Evolutionary conservation across 257 asterid species (phyloP).

Genomic region (Orobanche coerulescens): DNA sequence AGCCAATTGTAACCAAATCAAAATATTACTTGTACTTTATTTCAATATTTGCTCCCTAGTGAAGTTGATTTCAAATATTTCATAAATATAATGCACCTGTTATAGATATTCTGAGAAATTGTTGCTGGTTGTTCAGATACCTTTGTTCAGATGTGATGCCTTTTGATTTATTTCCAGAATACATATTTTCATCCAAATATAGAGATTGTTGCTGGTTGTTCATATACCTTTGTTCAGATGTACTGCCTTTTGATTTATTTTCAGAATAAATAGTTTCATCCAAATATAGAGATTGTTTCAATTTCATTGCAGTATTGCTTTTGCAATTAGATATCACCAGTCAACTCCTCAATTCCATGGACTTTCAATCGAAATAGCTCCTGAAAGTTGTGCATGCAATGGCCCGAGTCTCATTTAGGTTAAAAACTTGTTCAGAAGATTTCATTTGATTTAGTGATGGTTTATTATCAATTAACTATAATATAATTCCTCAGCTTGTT

Average conservation of each 20-base stretch:
- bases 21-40: not conserved
- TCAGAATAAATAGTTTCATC: not conserved
- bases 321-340: not conserved
- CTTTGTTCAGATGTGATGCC: not conserved
- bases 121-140: not conserved
- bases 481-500: too few species aligned
- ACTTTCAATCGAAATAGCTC: conserved; percentile 1
- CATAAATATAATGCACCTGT: not conserved
- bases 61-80: not conserved
- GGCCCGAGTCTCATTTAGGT: not conserved
- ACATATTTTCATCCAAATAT: not conserved
- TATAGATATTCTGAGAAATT: not conserved
- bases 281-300: not conserved
- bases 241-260: not conserved
- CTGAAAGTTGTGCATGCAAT: not conserved
- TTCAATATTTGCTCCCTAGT: not conserved
- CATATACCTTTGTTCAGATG: not conserved
- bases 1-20: not conserved
- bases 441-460: not conserved
- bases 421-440: not conserved
- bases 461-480: not conserved
- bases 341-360: not conserved
- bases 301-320: not conserved
- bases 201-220: not conserved
- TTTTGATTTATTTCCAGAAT: not conserved